Conservation (phyloP, 441 rosid genomes). For the Corymbia calophylla region DNA sequence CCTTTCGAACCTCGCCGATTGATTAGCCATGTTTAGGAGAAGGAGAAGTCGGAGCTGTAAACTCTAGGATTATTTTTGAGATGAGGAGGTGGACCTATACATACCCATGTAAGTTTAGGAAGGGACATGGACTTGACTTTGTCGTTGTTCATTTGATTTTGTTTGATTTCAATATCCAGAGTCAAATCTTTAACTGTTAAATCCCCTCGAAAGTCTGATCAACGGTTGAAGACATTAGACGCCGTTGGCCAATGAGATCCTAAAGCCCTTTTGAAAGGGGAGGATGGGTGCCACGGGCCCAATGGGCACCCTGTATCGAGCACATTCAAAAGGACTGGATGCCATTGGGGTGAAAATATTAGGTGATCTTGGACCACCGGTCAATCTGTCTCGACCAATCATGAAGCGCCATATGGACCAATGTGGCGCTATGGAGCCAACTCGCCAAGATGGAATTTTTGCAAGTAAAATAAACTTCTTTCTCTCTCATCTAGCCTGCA, state of each 20-base stretch:
- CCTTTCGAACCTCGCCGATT: not conserved
- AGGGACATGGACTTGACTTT: not conserved
- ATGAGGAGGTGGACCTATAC: not conserved
- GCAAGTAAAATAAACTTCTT: too few relatives aligned
- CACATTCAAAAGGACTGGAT: too few relatives aligned
- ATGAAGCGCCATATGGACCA: too few relatives aligned
- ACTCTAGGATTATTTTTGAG: not conserved
- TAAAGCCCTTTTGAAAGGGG: not conserved
- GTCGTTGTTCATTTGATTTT: not conserved
- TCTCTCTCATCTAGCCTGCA: too few relatives aligned
- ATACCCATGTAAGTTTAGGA: not conserved
- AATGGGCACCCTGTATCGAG: too few relatives aligned
- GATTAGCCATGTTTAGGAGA: not conserved
- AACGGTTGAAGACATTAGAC: not conserved
- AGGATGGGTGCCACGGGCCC: not conserved
- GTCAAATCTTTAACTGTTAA: not conserved
- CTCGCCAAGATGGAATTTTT: too few relatives aligned
- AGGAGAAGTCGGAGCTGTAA: not conserved
- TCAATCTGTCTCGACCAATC: too few relatives aligned
- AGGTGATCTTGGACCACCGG: too few relatives aligned
- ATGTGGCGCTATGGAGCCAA: too few relatives aligned
- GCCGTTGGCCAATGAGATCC: not conserved
- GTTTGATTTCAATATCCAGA: not conserved
- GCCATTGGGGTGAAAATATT: too few relatives aligned
- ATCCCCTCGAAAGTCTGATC: not conserved